Conservation (phyloP, 2,329 filamentous ascomycete genomes). For the Penicillium sp. region DNA sequence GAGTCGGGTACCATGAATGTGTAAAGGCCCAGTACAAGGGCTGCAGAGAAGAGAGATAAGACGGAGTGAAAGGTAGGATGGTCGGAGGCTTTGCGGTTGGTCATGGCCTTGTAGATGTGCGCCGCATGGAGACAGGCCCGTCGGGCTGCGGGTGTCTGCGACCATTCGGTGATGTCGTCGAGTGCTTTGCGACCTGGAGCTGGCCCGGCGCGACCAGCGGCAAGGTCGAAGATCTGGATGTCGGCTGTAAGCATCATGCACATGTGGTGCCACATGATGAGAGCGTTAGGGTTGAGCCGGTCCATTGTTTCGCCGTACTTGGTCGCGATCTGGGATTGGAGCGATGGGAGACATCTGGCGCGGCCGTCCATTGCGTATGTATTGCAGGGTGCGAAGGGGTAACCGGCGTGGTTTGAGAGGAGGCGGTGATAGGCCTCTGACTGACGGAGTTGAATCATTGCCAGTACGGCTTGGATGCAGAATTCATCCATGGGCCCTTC, state of each 20-base stretch:
- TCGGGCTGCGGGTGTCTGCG: slow-evolving; percentile 48
- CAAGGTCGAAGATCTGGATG: slow-evolving; percentile 51
- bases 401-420: slow-evolving; percentile 36
- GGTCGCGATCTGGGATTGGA: slow-evolving; percentile 31
- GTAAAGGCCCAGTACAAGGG: slow-evolving; percentile 50
- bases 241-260: slow-evolving; percentile 52
- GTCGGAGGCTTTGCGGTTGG: slow-evolving; percentile 51
- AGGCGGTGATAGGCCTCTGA: slow-evolving; percentile 44
- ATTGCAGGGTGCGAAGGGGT: slow-evolving; percentile 42
- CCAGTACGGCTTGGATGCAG: slow-evolving; percentile 36
- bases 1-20: slow-evolving; percentile 45
- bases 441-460: slow-evolving; percentile 41
- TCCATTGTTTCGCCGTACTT: slow-evolving; percentile 42
- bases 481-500: slow-evolving; percentile 34
- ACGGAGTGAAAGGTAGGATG: slow-evolving; percentile 51
- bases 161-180: slow-evolving; percentile 50
- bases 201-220: slow-evolving; percentile 49
- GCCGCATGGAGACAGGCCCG: slow-evolving; percentile 51
- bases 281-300: slow-evolving; percentile 47
- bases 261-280: slow-evolving; percentile 52
- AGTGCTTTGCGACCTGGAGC: slow-evolving; percentile 47
- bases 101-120: slow-evolving; percentile 50
- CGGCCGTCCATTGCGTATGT: slow-evolving; percentile 48
- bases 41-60: slow-evolving; percentile 49
- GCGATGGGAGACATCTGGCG: slow-evolving; percentile 38